A percentile compares a stretch with the other conserved stretches of the same genome.
phyloP scores from a whole-genome alignment of 2,329 filamentous ascomycete genomes.

The Dendrostoma leiphaemia region DNA sequence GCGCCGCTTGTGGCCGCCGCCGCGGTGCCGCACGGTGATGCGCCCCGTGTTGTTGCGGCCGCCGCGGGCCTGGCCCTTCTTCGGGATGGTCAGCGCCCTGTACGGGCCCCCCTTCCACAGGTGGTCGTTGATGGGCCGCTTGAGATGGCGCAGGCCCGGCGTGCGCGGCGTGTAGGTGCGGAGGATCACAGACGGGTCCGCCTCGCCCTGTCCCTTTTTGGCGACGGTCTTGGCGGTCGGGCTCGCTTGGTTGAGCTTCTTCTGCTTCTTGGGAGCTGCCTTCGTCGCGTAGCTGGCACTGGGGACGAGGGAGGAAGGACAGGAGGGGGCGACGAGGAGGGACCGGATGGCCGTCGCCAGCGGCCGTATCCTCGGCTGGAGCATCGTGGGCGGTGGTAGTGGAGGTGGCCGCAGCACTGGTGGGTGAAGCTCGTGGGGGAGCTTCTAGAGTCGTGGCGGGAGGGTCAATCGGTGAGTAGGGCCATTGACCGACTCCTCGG shows the following conservation, averaged over 20 bases:
- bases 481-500: conserved; percentile 9
- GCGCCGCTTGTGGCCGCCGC: conserved; percentile 87
- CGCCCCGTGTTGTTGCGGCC: conserved; percentile 85
- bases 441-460: conserved; percentile 11
- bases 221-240: conserved; percentile 3
- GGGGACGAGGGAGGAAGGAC: conserved; percentile 18
- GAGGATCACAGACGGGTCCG: conserved; percentile 54
- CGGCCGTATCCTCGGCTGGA: conserved; percentile 64
- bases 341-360: conserved; percentile 27
- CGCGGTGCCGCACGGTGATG: conserved; percentile 86
- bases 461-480: conserved; percentile 8
- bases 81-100: conserved; percentile 80
- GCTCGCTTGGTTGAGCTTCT: conserved; percentile 13
- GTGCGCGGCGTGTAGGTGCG: conserved; percentile 92
- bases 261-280: conserved; percentile 23
- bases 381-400: conserved; percentile 48
- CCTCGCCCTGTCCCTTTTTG: conserved; percentile 27
- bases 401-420: no score
- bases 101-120: conserved; percentile 91
- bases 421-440: conserved; percentile 13
- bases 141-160: conserved; percentile 87
- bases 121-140: conserved; percentile 91
- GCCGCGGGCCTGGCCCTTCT: conserved; percentile 90
- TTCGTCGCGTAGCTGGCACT: conserved; percentile 20
- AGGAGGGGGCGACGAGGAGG: conserved; percentile 17